These are phyloP conservation scores for Globisporangium acanthophoron DNA, from an alignment of 352 stramenopile species.

Conservation along the genomic window DNA sequence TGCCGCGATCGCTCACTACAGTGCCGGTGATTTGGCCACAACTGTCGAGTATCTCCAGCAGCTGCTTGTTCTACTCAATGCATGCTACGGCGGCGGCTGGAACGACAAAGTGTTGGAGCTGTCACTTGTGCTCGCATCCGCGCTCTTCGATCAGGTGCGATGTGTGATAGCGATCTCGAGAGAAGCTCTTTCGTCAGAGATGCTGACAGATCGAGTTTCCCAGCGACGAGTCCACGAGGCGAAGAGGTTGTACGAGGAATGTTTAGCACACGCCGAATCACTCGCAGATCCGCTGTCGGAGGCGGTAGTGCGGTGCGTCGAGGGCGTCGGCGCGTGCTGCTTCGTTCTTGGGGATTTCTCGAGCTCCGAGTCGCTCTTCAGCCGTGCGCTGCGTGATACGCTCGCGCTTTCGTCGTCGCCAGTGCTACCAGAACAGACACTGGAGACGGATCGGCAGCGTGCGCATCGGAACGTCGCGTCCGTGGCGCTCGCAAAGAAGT, in stretches of 20 bases:
- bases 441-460: conserved; percentile 19
- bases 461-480: conserved; percentile 60
- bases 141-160: conserved; percentile 40
- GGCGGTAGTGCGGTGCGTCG: conserved; percentile 25
- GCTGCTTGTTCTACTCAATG: conserved; percentile 20
- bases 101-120: conserved; percentile 48
- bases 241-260: conserved; percentile 27
- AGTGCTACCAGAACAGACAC: background rate
- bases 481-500: conserved; percentile 34
- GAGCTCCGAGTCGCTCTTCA: conserved; percentile 40
- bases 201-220: background rate
- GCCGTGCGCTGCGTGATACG: conserved; percentile 18
- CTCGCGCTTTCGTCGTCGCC: background rate
- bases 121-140: conserved; percentile 22
- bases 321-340: conserved; percentile 47
- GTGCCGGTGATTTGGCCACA: conserved; percentile 2
- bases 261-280: conserved; percentile 20
- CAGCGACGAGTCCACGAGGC: conserved; percentile 42
- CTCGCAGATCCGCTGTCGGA: conserved; percentile 18
- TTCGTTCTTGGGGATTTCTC: conserved; percentile 45
- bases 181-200: too few species aligned
- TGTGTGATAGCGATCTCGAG: background rate
- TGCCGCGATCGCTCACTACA: conserved; percentile 27
- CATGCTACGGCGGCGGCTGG: conserved; percentile 38
- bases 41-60: conserved; percentile 27